phyloP scores from a whole-genome alignment of 768 basidiomycete species.

The Mycena epipterygia region DNA sequence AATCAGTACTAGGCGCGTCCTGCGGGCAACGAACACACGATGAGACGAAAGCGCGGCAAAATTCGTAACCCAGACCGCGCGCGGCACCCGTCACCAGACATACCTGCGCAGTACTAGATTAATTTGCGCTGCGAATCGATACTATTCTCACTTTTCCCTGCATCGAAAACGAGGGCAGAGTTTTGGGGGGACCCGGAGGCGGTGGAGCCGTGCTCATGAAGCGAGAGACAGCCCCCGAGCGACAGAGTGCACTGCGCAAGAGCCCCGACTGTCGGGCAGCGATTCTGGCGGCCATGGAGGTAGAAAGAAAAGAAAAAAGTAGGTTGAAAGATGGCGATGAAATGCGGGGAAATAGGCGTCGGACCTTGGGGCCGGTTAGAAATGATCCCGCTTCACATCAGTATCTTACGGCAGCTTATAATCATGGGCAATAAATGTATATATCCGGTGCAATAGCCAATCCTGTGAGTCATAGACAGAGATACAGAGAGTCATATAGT shows the following conservation, averaged over 20 bases:
- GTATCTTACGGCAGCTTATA: not conserved
- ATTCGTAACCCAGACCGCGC: conserved; percentile 90
- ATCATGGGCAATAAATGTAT: not conserved
- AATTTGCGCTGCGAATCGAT: conserved; percentile 7
- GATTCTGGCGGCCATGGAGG: conserved; percentile 27
- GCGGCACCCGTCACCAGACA: conserved; percentile 96
- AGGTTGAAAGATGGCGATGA: not conserved
- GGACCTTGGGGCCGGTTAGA: not conserved
- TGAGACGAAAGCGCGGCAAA: conserved; percentile 91
- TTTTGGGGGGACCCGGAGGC: conserved; percentile 51
- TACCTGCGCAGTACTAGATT: conserved; percentile 65
- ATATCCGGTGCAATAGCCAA: conserved; percentile 31
- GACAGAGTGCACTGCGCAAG: conserved; percentile 40
- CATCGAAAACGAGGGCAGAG: conserved; percentile 85
- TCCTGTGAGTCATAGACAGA: conserved; percentile 39
- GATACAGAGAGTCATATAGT: conserved; percentile 55
- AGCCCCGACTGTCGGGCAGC: conserved; percentile 22
- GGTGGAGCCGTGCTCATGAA: conserved; percentile 35
- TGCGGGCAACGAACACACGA: conserved; percentile 65
- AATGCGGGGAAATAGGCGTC: conserved; percentile 9
- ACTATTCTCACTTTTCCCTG: conserved; percentile 70
- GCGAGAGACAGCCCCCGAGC: conserved; percentile 40
- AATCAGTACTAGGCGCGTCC: conserved; percentile 15
- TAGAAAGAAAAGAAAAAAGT: not conserved
- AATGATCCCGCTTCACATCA: not conserved